phyloP scores from a whole-genome alignment of 2,329 filamentous ascomycete species.

The Fusarium nurragi region DNA sequence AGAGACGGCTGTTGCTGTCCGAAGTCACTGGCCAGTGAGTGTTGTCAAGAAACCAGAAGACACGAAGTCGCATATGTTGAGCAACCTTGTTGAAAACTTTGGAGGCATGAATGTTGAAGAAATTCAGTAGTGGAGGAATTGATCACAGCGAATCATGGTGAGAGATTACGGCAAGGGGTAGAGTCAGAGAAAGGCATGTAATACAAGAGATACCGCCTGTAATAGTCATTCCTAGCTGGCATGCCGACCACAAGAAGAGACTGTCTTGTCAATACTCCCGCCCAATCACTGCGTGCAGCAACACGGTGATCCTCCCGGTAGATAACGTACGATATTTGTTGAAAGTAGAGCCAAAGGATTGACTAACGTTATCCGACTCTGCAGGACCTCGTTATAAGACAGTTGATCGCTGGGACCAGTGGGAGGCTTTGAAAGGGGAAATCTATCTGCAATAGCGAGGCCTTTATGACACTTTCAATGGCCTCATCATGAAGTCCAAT shows the following conservation, averaged over 20 bases:
- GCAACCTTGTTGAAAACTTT: constrained; percentile 38
- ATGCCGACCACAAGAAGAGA: too few relatives aligned
- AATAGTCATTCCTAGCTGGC: too few relatives aligned
- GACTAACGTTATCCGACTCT: neutral
- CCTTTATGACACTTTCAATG: neutral
- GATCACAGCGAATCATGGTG: too few relatives aligned
- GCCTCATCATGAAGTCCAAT: constrained; percentile 8
- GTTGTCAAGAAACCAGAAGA: constrained; percentile 44
- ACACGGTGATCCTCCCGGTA: too few relatives aligned
- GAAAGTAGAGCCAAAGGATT: too few relatives aligned
- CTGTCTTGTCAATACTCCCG: too few relatives aligned
- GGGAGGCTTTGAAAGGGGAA: too few relatives aligned
- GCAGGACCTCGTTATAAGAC: neutral
- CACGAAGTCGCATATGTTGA: constrained; percentile 35
- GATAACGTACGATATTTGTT: too few relatives aligned
- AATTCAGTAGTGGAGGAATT: accelerated
- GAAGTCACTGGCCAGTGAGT: constrained; percentile 47
- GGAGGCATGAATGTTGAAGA: constrained; percentile 10
- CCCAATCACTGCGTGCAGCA: too few relatives aligned
- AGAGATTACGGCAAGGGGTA: too few relatives aligned
- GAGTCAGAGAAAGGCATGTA: too few relatives aligned
- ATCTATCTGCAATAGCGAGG: neutral
- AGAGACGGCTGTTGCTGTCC: constrained; percentile 39
- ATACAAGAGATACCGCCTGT: too few relatives aligned
- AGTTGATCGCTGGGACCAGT: neutral